Evolutionary conservation across 23 red algal species (phyloP).

Genomic region (Gracilaria domingensis): DNA sequence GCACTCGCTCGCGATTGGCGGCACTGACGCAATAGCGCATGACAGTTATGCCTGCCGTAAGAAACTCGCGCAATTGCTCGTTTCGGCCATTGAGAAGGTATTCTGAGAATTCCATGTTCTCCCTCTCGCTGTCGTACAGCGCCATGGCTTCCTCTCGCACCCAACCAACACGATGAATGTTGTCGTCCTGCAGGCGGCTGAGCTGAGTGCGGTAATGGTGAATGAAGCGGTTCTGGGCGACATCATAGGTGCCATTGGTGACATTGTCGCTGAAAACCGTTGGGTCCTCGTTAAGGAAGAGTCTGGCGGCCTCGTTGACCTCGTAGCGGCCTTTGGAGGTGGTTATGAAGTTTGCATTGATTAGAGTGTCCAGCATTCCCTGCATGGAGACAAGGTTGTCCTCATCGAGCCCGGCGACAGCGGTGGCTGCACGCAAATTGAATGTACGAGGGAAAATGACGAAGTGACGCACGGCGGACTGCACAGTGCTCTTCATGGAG

Average conservation of each 20-base stretch:
- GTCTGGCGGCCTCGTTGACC: conserved; percentile 46
- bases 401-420: conserved; percentile 53
- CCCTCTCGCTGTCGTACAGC: conserved; percentile 73
- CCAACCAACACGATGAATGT: conserved; percentile 68
- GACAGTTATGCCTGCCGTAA: conserved; percentile 65
- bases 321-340: conserved; percentile 67
- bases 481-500: conserved; percentile 10
- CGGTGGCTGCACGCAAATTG: conserved; percentile 46
- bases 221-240: conserved; percentile 69
- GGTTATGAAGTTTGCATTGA: conserved; percentile 54
- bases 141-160: conserved; percentile 80
- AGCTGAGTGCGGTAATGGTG: conserved; percentile 62
- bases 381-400: conserved; percentile 44
- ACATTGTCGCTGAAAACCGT: conserved; percentile 47
- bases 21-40: conserved; percentile 89
- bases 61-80: conserved; percentile 59
- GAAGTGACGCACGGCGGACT: conserved; percentile 62
- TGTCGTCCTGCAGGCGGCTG: conserved; percentile 53
- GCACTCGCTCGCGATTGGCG: conserved; percentile 37
- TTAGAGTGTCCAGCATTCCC: conserved; percentile 40
- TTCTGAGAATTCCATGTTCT: conserved; percentile 79
- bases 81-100: conserved; percentile 36
- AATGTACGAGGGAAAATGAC: conserved; percentile 72
- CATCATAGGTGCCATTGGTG: conserved; percentile 35
- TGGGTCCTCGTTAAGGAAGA: conserved; percentile 60